Base-by-base conservation (phyloP, 148 eudicot genomes). In the Amaranthus cruentus region DNA sequence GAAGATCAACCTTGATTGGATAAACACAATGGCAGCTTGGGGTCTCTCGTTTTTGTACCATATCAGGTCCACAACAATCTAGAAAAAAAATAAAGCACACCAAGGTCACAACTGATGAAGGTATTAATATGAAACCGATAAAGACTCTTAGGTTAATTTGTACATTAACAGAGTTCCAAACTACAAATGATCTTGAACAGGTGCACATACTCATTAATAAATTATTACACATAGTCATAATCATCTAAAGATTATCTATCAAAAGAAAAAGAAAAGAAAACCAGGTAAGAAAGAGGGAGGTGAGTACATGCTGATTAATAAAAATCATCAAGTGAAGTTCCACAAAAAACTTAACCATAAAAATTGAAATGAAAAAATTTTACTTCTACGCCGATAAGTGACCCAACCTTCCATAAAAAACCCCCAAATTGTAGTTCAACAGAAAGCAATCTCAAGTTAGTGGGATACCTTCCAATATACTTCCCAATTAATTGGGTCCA, bases 1-100 rank as follows among this genome's bases (percentile, higher is more conserved):
- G 91, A 73, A 95, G 85, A 72, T 95, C 98, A 70, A 95, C 80
- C 81, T 90, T 91, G 66, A 95, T 85, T 49, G 98, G 98, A 88
- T 91, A 91, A 21, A 83, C 92, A 82, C 98, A 95, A 64, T 91
- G 87, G 87, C 98, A 95, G 63, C 79, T 90, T 53, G 78, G 84
- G 72, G 78, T 85, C 70, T 85, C 96, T 78, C 96, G 91, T 79
- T 88, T 86, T 66, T 74, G 79, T 78, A 95, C 98, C 96, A 86
- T 91, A 80, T 84, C 84, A 66, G 87, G 88, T 81, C 88, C 88
- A 80, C 98, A 95, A 82, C 98, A 95, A 61, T 81, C 98, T 95
- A 87, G 43, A 70, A 75, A 77, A 73, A 11, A 62, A 81, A 51
- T 69, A 77, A 75, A 47, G 62, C 66, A 21, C 28, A 6, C 5